Percentiles rank a stretch among this genome's conserved stretches.
These are phyloP conservation scores for Acrocalymma vagum DNA, from an alignment of 2,329 filamentous ascomycete species.

Conservation along the genomic window DNA sequence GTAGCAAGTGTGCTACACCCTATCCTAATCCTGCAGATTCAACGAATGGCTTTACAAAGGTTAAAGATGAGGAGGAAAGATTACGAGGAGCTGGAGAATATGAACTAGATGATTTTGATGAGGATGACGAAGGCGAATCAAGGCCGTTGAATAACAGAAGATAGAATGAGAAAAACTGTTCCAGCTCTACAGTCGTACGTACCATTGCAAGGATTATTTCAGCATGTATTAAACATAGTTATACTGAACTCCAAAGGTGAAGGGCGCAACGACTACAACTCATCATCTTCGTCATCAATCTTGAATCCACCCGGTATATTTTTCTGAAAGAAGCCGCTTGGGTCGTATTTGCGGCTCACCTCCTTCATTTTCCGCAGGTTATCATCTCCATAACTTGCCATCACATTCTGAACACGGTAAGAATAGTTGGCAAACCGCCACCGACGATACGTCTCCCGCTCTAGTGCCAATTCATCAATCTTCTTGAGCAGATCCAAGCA, in stretches of 20 bases:
- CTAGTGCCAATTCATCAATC: conserved; percentile 29
- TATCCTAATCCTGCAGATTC: conserved; percentile 52
- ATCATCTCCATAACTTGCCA: conserved; percentile 9
- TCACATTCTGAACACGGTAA: conserved; percentile 5
- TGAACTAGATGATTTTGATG: conserved; percentile 44
- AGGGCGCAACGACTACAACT: too few species aligned
- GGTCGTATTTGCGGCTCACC: conserved; percentile 39
- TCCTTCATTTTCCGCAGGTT: conserved; percentile 4
- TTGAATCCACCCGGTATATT: conserved; percentile 44
- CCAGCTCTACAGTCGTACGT: too few species aligned
- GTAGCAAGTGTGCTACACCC: conserved; percentile 60
- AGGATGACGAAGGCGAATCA: conserved; percentile 33
- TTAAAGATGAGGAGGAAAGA: conserved; percentile 57
- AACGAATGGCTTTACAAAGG: conserved; percentile 42
- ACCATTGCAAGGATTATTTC: too few species aligned
- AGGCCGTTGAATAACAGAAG: conserved; percentile 30
- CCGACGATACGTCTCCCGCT: not conserved
- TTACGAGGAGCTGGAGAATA: conserved; percentile 41
- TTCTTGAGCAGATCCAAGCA: conserved; percentile 1
- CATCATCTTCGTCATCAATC: too few species aligned
- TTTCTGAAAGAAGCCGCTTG: conserved; percentile 40
- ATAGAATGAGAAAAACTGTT: too few species aligned
- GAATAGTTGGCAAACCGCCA: conserved; percentile 37
- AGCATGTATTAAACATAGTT: too few species aligned
- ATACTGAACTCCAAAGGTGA: too few species aligned